phyloP scores from a whole-genome alignment of 345 rosid genomes.

The Dipteronia dyeriana region DNA sequence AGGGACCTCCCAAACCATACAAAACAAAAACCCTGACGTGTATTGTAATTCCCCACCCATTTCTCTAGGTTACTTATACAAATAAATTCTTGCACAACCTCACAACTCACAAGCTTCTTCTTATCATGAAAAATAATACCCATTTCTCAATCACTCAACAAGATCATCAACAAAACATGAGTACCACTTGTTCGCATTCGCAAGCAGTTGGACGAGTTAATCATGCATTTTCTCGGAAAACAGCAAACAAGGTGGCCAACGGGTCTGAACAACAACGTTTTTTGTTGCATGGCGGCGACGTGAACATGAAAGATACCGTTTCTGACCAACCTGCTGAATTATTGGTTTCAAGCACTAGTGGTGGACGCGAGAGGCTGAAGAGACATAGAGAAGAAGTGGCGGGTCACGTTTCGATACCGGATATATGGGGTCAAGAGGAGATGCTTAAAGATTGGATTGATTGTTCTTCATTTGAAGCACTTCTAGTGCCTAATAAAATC shows the following conservation, averaged over 20 bases:
- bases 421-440: conserved; percentile 65
- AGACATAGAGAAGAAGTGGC: conserved; percentile 59
- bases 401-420: conserved; percentile 60
- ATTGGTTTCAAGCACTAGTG: no score
- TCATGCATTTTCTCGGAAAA: not conserved
- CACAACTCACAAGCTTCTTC: not conserved
- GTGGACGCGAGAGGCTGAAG: conserved; percentile 66
- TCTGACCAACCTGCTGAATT: no score
- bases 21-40: conserved; percentile 33
- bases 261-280: not conserved
- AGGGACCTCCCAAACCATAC: conserved; percentile 43
- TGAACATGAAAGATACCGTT: no score
- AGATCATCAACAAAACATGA: conserved; percentile 20
- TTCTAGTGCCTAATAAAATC: conserved; percentile 48
- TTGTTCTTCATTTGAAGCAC: conserved; percentile 49
- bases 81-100: not conserved
- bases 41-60: conserved; percentile 28
- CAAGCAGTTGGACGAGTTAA: not conserved
- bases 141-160: conserved; percentile 4
- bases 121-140: conserved; percentile 18
- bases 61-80: conserved; percentile 12
- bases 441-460: conserved; percentile 69
- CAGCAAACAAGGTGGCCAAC: not conserved
- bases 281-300: no score
- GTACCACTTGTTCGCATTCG: conserved; percentile 5